These are phyloP conservation scores for Henckelia pumila DNA, from an alignment of 257 asterid species.

Conservation along the genomic window DNA sequence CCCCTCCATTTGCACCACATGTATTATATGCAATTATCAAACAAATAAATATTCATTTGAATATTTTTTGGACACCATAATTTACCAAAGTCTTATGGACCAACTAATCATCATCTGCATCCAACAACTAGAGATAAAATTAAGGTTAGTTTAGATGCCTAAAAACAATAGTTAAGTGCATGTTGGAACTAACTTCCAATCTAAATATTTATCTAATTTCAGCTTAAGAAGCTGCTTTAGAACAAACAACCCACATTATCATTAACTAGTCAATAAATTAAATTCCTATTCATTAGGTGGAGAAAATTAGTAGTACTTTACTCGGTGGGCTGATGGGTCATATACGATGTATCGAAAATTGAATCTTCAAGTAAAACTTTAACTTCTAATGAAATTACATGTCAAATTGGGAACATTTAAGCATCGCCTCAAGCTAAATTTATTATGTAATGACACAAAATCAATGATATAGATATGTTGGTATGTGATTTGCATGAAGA, in stretches of 20 bases:
- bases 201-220: not conserved
- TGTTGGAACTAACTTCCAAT: not conserved
- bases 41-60: not conserved
- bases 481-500: too few species aligned
- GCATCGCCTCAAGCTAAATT: too few species aligned
- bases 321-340: not conserved
- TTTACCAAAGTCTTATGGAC: slow-evolving; percentile 19
- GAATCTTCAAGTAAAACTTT: not conserved
- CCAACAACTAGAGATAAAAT: slow-evolving; percentile 9
- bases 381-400: too few species aligned
- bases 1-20: not conserved
- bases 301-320: not conserved
- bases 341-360: too few species aligned
- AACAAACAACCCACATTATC: not conserved
- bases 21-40: slow-evolving; percentile 12
- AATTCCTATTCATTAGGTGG: not conserved
- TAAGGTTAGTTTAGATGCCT: too few species aligned
- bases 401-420: not conserved
- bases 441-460: too few species aligned
- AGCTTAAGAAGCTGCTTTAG: not conserved
- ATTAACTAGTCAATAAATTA: not conserved
- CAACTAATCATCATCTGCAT: slow-evolving; percentile 34
- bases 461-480: too few species aligned
- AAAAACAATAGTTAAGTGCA: not conserved
- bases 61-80: not conserved